These are phyloP conservation scores for Cetraspora pellucida DNA, from an alignment of 192 early-diverging fungal species.

Conservation along the genomic window DNA sequence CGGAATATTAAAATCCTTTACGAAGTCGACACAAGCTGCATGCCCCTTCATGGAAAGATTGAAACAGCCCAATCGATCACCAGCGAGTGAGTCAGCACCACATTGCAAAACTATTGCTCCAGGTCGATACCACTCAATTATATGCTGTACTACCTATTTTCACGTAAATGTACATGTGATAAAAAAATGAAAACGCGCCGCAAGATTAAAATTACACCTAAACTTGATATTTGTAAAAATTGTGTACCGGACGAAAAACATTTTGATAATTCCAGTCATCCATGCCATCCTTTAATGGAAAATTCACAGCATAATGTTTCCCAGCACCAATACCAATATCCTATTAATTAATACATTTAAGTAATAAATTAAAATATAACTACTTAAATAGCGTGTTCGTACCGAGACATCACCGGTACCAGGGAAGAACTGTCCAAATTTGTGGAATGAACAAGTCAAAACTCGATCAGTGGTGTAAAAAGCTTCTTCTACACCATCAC, in stretches of 20 bases:
- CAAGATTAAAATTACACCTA: neutral
- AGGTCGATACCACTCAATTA: conserved; percentile 93
- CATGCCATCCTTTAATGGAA: conserved; percentile 93
- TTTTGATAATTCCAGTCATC: conserved; percentile 88
- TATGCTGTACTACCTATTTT: conserved; percentile 81
- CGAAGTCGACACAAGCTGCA: conserved; percentile 87
- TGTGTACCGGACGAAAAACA: conserved; percentile 61
- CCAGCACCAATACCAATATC: conserved; percentile 87
- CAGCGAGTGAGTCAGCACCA: conserved; percentile 94
- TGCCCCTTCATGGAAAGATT: conserved; percentile 95
- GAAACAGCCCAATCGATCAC: conserved; percentile 93
- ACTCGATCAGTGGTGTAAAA: conserved; percentile 93
- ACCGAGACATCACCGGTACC: conserved; percentile 82
- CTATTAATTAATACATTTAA: conserved; percentile 48
- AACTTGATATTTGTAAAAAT: neutral
- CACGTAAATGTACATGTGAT: neutral
- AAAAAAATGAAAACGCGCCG: neutral
- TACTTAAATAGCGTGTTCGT: neutral
- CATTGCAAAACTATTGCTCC: conserved; percentile 94
- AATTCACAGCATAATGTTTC: conserved; percentile 93
- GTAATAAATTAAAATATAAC: conserved; percentile 1
- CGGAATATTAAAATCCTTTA: conserved; percentile 90
- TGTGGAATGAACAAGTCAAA: conserved; percentile 95
- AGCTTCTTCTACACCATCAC: conserved; percentile 94
- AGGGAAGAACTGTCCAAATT: conserved; percentile 95